These are phyloP conservation scores for Rhizophagus clarus DNA, from an alignment of 192 early-diverging fungal genomes.

Conservation along the genomic window DNA sequence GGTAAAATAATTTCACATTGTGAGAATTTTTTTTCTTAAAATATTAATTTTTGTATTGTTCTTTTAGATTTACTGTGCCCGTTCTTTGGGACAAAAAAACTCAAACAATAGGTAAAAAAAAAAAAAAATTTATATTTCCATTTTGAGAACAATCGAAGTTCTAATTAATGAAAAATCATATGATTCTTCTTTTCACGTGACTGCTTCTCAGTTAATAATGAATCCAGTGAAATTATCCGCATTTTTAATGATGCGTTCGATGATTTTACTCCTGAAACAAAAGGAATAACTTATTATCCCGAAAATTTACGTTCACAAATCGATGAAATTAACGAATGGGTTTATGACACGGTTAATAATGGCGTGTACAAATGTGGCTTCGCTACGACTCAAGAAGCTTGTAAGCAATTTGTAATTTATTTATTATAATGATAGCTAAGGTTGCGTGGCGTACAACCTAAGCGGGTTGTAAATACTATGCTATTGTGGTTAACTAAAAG, in stretches of 20 bases:
- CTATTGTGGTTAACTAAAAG: no score
- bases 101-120: conserved; percentile 71
- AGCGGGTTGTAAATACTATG: no score
- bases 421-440: no score
- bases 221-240: conserved; percentile 93
- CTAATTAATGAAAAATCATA: not conserved
- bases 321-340: conserved; percentile 86
- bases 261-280: conserved; percentile 63
- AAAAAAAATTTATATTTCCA: no score
- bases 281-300: conserved; percentile 80
- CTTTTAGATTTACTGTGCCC: conserved; percentile 84
- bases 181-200: not conserved
- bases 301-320: conserved; percentile 71
- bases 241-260: conserved; percentile 93
- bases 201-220: conserved; percentile 78
- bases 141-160: no score
- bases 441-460: no score
- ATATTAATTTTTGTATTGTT: not conserved
- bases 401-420: conserved; percentile 36
- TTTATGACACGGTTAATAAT: conserved; percentile 95
- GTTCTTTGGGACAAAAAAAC: conserved; percentile 96
- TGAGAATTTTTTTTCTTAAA: not conserved
- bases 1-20: conserved; percentile 17
- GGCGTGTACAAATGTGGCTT: conserved; percentile 96
- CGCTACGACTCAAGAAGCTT: conserved; percentile 84